phyloP scores from a whole-genome alignment of 2,329 filamentous ascomycete genomes.

The Aureobasidium sp. region DNA sequence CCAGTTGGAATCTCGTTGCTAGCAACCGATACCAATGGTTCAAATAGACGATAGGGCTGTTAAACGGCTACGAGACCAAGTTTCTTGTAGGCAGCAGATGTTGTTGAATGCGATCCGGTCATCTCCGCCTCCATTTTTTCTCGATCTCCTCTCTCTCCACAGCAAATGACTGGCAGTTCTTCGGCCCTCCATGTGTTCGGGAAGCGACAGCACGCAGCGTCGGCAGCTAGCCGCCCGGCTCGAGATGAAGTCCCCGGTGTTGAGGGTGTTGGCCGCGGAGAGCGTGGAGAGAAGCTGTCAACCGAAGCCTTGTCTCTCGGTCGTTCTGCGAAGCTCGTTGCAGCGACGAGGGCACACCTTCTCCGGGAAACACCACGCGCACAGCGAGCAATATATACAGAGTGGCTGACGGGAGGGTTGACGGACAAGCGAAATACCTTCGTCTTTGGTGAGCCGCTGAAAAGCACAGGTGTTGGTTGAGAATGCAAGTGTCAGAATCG shows the following conservation, averaged over 20 bases:
- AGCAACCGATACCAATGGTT: not conserved
- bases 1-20: not conserved
- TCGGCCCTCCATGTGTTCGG: conserved; percentile 12
- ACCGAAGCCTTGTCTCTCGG: not conserved
- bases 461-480: conserved; percentile 11
- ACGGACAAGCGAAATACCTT: not conserved
- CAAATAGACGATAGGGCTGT: not conserved
- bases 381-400: not conserved
- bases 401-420: not conserved
- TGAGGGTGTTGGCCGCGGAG: not conserved
- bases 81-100: not conserved
- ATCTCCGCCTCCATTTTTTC: not conserved
- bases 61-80: not conserved
- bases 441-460: not conserved
- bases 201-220: not conserved
- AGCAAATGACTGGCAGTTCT: conserved; percentile 1
- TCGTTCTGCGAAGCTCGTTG: not conserved
- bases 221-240: conserved; percentile 3
- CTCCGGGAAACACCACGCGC: not conserved
- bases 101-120: conserved; percentile 4
- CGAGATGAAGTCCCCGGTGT: not conserved
- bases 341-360: not conserved
- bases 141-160: conserved; percentile 4
- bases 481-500: not conserved
- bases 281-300: not conserved